Evolutionary conservation across 2,329 filamentous ascomycete species (phyloP).

Genomic region (Aspergillus neoniger): DNA sequence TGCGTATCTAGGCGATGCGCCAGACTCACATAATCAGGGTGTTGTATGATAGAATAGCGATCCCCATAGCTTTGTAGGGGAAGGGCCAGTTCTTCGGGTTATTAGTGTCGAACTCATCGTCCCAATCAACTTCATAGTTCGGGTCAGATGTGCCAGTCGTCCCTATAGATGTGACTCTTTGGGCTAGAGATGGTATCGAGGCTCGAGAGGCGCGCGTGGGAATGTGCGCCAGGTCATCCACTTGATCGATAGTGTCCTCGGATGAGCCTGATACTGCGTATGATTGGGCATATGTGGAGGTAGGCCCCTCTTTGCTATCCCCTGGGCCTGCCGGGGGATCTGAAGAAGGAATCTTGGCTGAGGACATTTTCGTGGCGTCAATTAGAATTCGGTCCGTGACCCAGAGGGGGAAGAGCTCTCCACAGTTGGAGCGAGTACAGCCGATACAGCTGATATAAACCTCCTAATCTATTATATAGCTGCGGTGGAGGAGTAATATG

Average conservation of each 20-base stretch:
- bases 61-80: slow-evolving; percentile 57
- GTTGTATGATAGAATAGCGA: slow-evolving; percentile 59
- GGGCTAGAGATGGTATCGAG: slow-evolving; percentile 40
- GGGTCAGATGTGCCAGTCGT: slow-evolving; percentile 53
- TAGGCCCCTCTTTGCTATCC: slow-evolving; percentile 16
- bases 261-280: slow-evolving; percentile 32
- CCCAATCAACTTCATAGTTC: slow-evolving; percentile 74
- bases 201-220: slow-evolving; percentile 33
- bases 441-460: neutral
- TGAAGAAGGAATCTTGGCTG: slow-evolving; percentile 7
- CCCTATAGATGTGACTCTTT: slow-evolving; percentile 47
- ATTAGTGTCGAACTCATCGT: slow-evolving; percentile 59
- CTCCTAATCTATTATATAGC: neutral
- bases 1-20: neutral
- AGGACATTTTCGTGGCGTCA: slow-evolving; percentile 22
- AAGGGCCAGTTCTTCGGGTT: slow-evolving; percentile 71
- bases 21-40: slow-evolving; percentile 55
- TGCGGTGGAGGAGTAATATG: neutral
- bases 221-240: slow-evolving; percentile 30
- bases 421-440: neutral
- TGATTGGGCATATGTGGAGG: slow-evolving; percentile 26
- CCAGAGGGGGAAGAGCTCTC: neutral
- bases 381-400: neutral
- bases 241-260: slow-evolving; percentile 28
- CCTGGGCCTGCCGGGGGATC: slow-evolving; percentile 1